Base-by-base conservation (phyloP, 495 filamentous ascomycete species). In the Penicillium ucsense region DNA sequence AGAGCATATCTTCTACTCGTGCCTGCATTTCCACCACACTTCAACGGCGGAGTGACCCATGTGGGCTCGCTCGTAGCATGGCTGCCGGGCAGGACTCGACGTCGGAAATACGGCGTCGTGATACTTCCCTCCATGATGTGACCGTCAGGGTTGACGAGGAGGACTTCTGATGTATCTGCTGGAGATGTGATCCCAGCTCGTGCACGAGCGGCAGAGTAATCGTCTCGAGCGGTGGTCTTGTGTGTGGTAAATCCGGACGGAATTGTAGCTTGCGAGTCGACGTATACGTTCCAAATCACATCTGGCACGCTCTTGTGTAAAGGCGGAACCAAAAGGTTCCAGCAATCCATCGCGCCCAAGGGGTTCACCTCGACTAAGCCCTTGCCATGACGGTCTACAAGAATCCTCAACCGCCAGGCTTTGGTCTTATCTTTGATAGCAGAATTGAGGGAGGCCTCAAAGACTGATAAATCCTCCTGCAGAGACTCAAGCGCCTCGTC, bases 71-170 rank as follows among this genome's bases (percentile, higher is more conserved):
- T 40, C 5, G 35, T 12, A 10, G 34, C 9, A 8, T 11, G 39
- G 20, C 46, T 29, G 6, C 10, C 29, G 8, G 8, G 10, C 45
- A 44, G 31, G 8, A 38, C 29, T 8, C 50, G 65, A 40, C 83
- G 76, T 72, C 76, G 83, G 52, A 96, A 86, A 60, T 88, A 94
- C 2, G 85, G 78, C 8, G 82, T 92, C 2, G 85, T 87, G 30
- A 85, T 77, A 53, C 82, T 89, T 11, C 88, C 88, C 60, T 98
- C 92, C 83, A 94, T 94, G 6, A 94, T 64, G 46, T 88, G 78
- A 3, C 77, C 76, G 27, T 74, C 58, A 2, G 64, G 63, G 57
- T 86, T 88, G 45, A 88, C 70, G 29, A 95, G 57, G 30, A 96
- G 70, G 5, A 92, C 85, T 61, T 95, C 89, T 11, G 72, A 74